These are phyloP conservation scores for Kazachstania taianensis DNA, from an alignment of 805 yeast species.

Conservation along the genomic window DNA sequence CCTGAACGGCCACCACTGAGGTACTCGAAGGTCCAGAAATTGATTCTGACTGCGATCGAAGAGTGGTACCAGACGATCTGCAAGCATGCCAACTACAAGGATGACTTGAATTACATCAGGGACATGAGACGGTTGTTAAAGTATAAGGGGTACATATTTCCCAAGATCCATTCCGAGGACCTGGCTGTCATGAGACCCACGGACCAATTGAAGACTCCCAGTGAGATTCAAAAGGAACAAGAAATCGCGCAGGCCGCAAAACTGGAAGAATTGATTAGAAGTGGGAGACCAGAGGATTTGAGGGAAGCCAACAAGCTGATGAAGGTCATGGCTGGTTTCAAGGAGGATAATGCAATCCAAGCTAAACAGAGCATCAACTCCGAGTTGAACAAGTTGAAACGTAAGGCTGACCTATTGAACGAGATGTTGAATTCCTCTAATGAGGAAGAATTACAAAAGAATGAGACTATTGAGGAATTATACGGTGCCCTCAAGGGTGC, in stretches of 20 bases:
- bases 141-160: constrained; percentile 88
- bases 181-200: constrained; percentile 88
- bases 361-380: constrained; percentile 71
- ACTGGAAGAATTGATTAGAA: constrained; percentile 85
- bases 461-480: constrained; percentile 71
- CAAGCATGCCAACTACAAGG: constrained; percentile 78
- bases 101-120: constrained; percentile 82
- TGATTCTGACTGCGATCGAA: constrained; percentile 81
- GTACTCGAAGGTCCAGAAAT: constrained; percentile 71
- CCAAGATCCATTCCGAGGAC: constrained; percentile 82
- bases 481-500: constrained; percentile 70
- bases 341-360: constrained; percentile 56
- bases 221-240: constrained; percentile 88
- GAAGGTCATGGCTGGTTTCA: constrained; percentile 98
- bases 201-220: constrained; percentile 76
- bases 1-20: constrained; percentile 91
- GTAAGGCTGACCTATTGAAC: constrained; percentile 77
- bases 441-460: constrained; percentile 25
- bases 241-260: constrained; percentile 88
- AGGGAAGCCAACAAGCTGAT: constrained; percentile 93
- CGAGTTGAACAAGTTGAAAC: constrained; percentile 71
- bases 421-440: constrained; percentile 66
- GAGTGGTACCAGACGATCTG: constrained; percentile 97
- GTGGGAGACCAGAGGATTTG: constrained; percentile 92
- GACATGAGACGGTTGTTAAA: constrained; percentile 90